Base-by-base conservation (phyloP, 768 basidiomycete genomes). In the Pulveroboletus ravenelii region DNA sequence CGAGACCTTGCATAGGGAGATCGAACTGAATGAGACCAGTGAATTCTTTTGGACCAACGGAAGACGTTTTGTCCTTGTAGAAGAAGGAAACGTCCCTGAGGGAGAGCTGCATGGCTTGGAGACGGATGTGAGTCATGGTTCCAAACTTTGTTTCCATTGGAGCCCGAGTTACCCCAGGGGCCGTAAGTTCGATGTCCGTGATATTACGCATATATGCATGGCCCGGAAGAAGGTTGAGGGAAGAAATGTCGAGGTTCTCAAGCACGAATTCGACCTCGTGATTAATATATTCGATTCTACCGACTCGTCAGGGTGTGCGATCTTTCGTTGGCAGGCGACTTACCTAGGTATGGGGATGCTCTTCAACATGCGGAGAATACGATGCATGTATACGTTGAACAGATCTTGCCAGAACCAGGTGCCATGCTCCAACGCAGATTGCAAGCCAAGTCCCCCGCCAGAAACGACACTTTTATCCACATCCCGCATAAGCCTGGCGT, bases 341-440 rank as follows among this genome's bases (percentile, higher is more conserved):
- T 50, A 81, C 85, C 85, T 77, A 6, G 87, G 87, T 44, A 88
- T 86, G 10, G 86, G 86, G 13, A 88, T 66, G 46, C 79, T 77
- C 57, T 79, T 78, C 62, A 87, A 54, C 60, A 77, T 67, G 25
- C 52, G 57, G 48, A 85, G 62, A 1, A 79, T 31, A 9, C 77
- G 76, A 14, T 89, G 89, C 1, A 87, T 63, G 60, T 90, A 91
- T 14, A 90, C 85, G 58, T 84, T 87, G 72, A 89, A 84, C 7
- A 91, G 52, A 53, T 93, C 91, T 63, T 84, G 78, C 84, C 84
- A 87, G 69, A 88, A 79, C 87, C 87, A 89, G 1, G 82, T 77
- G 6, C 78, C 76, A 41, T 82, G 77, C 47, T 85, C 82, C 54
- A 84, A 60, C 5, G 78, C 75, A 10, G 74, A 75, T 60, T 82